phyloP scores from a whole-genome alignment of 2,329 filamentous ascomycete genomes.

The Cercospora brassicicola region DNA sequence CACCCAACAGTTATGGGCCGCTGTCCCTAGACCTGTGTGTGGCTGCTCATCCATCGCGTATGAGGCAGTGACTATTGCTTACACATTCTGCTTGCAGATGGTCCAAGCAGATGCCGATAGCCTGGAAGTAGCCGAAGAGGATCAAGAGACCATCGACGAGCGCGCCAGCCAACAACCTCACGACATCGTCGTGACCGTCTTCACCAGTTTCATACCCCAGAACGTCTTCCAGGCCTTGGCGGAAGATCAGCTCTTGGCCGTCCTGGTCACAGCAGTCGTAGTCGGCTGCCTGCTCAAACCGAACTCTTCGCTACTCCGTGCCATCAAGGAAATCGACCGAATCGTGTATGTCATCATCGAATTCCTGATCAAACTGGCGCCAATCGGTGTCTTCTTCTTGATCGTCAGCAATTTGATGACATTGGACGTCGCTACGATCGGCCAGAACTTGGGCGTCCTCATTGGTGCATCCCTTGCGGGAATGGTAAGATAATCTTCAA shows the following conservation, averaged over 20 bases:
- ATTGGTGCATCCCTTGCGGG: constrained; percentile 51
- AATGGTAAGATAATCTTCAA: constrained; percentile 37
- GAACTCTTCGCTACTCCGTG: constrained; percentile 45
- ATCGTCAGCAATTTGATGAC: constrained; percentile 55
- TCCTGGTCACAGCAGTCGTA: constrained; percentile 51
- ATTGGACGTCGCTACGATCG: constrained; percentile 52
- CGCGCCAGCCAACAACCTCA: constrained; percentile 42
- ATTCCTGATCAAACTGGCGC: constrained; percentile 52
- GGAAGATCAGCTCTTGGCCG: constrained; percentile 49
- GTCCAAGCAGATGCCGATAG: constrained; percentile 39
- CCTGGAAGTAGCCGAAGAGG: constrained; percentile 38
- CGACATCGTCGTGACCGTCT: constrained; percentile 51
- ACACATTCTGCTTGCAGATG: constrained; percentile 35
- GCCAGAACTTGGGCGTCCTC: constrained; percentile 52
- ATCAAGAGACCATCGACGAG: constrained; percentile 41
- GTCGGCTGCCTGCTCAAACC: constrained; percentile 51
- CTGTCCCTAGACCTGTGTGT: too few relatives aligned
- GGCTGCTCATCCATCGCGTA: too few relatives aligned
- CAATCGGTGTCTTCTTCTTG: constrained; percentile 56
- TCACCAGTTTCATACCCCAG: constrained; percentile 52
- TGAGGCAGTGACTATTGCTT: too few relatives aligned
- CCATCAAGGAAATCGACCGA: constrained; percentile 51
- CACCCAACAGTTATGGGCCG: too few relatives aligned
- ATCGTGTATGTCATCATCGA: constrained; percentile 52
- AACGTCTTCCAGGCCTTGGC: constrained; percentile 53